Evolutionary conservation across 225 moss, liverwort and hornwort species (phyloP).

Genomic region (Takakia lepidozioides): DNA sequence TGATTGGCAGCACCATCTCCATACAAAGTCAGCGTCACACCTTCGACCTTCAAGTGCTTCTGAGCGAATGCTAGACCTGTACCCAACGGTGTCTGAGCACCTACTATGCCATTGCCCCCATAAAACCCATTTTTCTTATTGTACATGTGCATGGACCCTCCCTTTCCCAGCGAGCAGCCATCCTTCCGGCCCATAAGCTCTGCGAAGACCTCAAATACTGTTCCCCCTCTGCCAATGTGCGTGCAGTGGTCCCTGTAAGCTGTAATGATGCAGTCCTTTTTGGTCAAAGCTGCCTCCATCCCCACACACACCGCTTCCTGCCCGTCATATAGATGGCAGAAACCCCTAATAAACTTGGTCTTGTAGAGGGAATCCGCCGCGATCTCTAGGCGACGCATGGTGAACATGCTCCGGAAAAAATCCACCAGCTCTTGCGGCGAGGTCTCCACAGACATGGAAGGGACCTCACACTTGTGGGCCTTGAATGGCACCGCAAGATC

Average conservation of each 20-base stretch:
- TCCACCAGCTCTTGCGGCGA: no score
- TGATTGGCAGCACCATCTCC: slow-evolving; percentile 98
- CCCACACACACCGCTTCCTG: slow-evolving; percentile 99
- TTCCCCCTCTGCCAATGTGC: slow-evolving; percentile 77
- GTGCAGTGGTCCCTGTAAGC: slow-evolving; percentile 81
- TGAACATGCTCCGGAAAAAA: slow-evolving; percentile 82
- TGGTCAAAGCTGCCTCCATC: slow-evolving; percentile 85
- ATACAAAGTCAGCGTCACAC: slow-evolving; percentile 78
- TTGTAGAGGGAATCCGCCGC: slow-evolving; percentile 90
- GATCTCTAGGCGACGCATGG: slow-evolving; percentile 95
- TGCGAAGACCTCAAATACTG: slow-evolving; percentile 80
- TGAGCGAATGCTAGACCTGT: slow-evolving; percentile 92
- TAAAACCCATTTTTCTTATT: slow-evolving; percentile 78
- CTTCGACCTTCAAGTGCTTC: slow-evolving; percentile 89
- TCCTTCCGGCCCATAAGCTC: slow-evolving; percentile 92
- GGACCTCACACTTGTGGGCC: no score
- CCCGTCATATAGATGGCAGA: slow-evolving; percentile 91
- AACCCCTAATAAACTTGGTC: slow-evolving; percentile 85
- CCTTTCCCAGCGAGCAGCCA: slow-evolving; percentile 65
- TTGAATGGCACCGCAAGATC: no score
- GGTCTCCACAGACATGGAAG: no score
- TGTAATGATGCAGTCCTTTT: slow-evolving; percentile 86
- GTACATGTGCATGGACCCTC: slow-evolving; percentile 91
- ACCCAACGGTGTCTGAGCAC: slow-evolving; percentile 88
- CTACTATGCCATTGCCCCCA: slow-evolving; percentile 93